Conservation (phyloP, 139 green algal genomes). For the Tetradesmus obliquus region DNA sequence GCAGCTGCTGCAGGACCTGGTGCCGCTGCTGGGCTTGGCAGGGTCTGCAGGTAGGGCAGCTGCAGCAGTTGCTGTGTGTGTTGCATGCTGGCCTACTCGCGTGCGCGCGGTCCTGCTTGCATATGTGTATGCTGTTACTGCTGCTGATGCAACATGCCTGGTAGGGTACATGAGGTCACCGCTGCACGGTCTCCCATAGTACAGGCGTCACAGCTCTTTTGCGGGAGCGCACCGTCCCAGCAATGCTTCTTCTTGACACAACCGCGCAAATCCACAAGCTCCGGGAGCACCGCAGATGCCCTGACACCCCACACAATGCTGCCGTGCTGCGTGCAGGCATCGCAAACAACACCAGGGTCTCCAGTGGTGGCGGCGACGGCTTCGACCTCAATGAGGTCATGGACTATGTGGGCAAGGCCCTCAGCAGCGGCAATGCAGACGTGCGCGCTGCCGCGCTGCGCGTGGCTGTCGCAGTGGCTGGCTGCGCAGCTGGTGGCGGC, state of each 20-base stretch:
- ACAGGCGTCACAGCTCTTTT: too few species aligned
- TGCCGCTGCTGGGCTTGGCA: conserved; percentile 64
- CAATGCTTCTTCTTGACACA: too few species aligned
- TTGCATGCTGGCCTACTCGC: not conserved
- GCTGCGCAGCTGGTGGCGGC: not conserved
- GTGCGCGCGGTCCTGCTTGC: too few species aligned
- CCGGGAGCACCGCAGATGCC: not conserved
- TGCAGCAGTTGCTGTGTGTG: not conserved
- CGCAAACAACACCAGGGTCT: not conserved
- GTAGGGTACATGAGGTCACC: too few species aligned
- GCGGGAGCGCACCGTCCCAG: too few species aligned
- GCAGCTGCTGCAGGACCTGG: conserved; percentile 70
- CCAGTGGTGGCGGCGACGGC: not conserved
- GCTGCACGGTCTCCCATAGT: too few species aligned
- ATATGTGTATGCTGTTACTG: not conserved
- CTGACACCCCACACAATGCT: not conserved
- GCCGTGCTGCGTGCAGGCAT: not conserved
- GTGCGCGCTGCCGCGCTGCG: conserved; percentile 65
- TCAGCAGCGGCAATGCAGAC: conserved; percentile 76
- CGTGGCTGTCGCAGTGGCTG: conserved; percentile 56
- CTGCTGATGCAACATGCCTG: not conserved
- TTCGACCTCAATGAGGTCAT: conserved; percentile 69
- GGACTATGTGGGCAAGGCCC: conserved; percentile 75
- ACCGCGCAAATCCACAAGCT: too few species aligned
- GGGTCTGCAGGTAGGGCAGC: not conserved